Percentiles rank a stretch among this genome's conserved stretches.
Evolutionary conservation across 108 stramenopile genomes (phyloP).

Genomic region (Fragilariopsis cylindrus): DNA sequence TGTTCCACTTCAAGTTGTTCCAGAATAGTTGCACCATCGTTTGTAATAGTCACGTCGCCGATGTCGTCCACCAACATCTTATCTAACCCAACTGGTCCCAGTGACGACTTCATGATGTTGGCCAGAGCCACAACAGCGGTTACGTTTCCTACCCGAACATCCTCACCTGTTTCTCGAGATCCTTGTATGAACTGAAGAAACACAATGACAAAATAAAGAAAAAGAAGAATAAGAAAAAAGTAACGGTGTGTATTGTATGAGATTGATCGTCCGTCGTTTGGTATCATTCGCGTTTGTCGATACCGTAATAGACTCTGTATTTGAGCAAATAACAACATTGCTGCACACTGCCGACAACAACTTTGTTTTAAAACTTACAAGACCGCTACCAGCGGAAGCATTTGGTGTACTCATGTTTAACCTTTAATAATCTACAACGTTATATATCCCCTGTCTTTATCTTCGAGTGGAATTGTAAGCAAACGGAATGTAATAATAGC

Average conservation of each 20-base stretch:
- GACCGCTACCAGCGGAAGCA: constrained; percentile 34
- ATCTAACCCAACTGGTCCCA: constrained; percentile 99
- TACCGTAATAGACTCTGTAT: too few species aligned
- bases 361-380: constrained; percentile 25
- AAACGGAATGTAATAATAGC: too few species aligned
- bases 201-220: background rate
- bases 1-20: constrained; percentile 98
- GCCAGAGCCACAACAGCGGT: constrained; percentile 98
- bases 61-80: constrained; percentile 99
- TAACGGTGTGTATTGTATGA: background rate
- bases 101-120: constrained; percentile 98
- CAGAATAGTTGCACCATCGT: constrained; percentile 99
- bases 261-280: background rate
- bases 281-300: background rate
- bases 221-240: background rate
- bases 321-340: background rate
- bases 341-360: background rate
- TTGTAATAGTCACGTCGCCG: constrained; percentile 99
- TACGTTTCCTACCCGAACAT: constrained; percentile 94
- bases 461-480: too few species aligned
- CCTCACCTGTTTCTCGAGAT: constrained; percentile 86
- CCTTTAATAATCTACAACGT: background rate
- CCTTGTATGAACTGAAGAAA: constrained; percentile 77
- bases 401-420: constrained; percentile 19
- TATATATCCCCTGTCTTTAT: too few species aligned